phyloP scores from a whole-genome alignment of 495 filamentous ascomycete genomes.

The Aspergillus hancockii region DNA sequence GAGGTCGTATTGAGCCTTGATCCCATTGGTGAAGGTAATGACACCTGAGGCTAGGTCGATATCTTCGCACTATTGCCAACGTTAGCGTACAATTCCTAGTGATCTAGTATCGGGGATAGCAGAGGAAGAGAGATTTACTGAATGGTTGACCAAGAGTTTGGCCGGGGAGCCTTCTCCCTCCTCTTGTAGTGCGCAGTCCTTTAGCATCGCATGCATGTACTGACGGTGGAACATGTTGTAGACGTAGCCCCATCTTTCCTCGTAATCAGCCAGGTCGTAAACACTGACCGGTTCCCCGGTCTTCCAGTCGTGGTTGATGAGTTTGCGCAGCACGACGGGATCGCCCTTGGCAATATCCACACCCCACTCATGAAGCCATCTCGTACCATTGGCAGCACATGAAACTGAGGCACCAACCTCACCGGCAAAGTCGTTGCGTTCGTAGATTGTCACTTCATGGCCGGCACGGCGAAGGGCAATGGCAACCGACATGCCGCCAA shows the following conservation, averaged over 20 bases:
- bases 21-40: constrained; percentile 41
- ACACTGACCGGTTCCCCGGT: constrained; percentile 47
- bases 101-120: neutral
- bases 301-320: constrained; percentile 53
- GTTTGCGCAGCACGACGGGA: constrained; percentile 46
- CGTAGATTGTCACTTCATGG: constrained; percentile 56
- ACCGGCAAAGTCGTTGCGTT: constrained; percentile 42
- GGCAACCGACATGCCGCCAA: constrained; percentile 63
- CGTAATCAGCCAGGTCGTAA: constrained; percentile 46
- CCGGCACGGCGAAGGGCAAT: constrained; percentile 66
- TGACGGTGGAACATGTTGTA: constrained; percentile 60
- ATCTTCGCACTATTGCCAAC: constrained; percentile 23
- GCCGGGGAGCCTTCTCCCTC: constrained; percentile 45
- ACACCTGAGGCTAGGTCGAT: constrained; percentile 37
- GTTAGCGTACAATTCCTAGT: constrained; percentile 2
- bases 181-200: constrained; percentile 45
- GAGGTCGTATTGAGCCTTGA: constrained; percentile 35
- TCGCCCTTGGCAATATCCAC: constrained; percentile 46
- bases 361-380: constrained; percentile 48
- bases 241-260: constrained; percentile 44
- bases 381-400: constrained; percentile 46
- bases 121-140: constrained; percentile 20
- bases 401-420: constrained; percentile 47
- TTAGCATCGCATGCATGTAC: constrained; percentile 57
- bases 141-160: constrained; percentile 44